A percentile compares a stretch with the other conserved stretches of the same genome.
These are phyloP conservation scores for Metschnikowia sp. DNA, from an alignment of 805 yeast species.

Conservation along the genomic window DNA sequence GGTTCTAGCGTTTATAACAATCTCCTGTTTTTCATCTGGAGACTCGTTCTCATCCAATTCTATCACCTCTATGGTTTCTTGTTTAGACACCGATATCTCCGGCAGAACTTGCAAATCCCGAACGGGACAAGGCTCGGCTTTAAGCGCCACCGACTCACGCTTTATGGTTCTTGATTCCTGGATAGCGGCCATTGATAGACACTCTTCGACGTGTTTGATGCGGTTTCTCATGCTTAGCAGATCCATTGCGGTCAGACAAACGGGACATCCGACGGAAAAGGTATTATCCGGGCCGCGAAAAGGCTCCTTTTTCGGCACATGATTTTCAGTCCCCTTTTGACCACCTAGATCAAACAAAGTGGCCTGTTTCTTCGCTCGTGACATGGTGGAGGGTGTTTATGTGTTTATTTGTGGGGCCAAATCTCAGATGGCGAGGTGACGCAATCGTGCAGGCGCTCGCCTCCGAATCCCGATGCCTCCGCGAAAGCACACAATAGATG, in stretches of 20 bases:
- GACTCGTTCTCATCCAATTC: neutral
- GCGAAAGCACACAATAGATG: neutral
- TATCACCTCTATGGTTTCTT: neutral
- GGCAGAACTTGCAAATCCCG: neutral
- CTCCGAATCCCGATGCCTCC: neutral
- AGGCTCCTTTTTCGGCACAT: too few species aligned
- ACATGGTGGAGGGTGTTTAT: neutral
- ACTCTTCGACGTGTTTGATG: conserved; percentile 53
- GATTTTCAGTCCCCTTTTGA: neutral
- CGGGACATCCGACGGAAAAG: conserved; percentile 41
- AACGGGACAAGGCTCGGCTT: neutral
- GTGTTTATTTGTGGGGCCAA: neutral
- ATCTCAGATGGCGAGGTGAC: conserved; percentile 3
- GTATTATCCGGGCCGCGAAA: too few species aligned
- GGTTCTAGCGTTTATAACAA: neutral
- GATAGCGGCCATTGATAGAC: conserved; percentile 35
- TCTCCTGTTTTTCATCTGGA: conserved; percentile 14
- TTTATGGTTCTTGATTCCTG: conserved; percentile 21
- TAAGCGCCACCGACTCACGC: neutral
- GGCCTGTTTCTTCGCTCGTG: conserved; percentile 2
- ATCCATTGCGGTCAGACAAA: conserved; percentile 44
- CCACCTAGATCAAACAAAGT: conserved; percentile 2
- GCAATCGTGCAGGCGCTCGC: conserved; percentile 5
- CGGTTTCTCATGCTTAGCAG: conserved; percentile 39
- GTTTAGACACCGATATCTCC: neutral